A percentile compares a stretch with the other conserved stretches of the same genome.
phyloP scores from a whole-genome alignment of 1,284 basidiomycete species.

The Ganoderma resinaceum region DNA sequence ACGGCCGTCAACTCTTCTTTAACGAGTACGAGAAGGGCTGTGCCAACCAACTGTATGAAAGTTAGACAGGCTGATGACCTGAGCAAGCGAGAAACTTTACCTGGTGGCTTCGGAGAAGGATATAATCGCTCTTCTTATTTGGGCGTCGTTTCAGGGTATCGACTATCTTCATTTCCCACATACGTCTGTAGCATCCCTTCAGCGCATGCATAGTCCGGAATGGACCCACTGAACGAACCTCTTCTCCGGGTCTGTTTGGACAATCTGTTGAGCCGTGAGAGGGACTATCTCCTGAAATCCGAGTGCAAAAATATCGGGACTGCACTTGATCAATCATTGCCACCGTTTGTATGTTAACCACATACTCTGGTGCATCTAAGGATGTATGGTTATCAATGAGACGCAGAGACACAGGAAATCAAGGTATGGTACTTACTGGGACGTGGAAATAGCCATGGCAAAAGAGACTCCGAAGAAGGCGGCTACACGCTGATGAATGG shows the following conservation, averaged over 20 bases:
- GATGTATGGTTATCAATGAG: conserved; percentile 11
- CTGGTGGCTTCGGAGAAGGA: conserved; percentile 92
- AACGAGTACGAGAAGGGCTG: conserved; percentile 88
- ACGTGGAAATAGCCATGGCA: conserved; percentile 91
- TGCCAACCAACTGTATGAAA: conserved; percentile 83
- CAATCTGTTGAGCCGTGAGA: conserved; percentile 94
- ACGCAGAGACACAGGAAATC: conserved; percentile 12
- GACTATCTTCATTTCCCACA: conserved; percentile 89
- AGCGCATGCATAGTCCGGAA: background rate
- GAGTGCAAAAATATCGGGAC: conserved; percentile 90
- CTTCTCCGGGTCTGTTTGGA: conserved; percentile 96
- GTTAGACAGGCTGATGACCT: background rate
- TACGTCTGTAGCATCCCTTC: conserved; percentile 56
- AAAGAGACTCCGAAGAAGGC: conserved; percentile 82
- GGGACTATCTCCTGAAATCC: conserved; percentile 99
- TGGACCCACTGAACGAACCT: conserved; percentile 53
- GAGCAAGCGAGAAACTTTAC: conserved; percentile 44
- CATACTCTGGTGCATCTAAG: conserved; percentile 67
- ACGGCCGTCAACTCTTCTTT: conserved; percentile 78
- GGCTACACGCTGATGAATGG: conserved; percentile 37
- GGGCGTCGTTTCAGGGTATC: conserved; percentile 78
- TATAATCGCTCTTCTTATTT: conserved; percentile 76
- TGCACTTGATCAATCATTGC: conserved; percentile 39
- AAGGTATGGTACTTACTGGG: conserved; percentile 55
- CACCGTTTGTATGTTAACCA: conserved; percentile 5